Conservation (phyloP, 2,329 filamentous ascomycete species). For the Colletotrichum sp. region DNA sequence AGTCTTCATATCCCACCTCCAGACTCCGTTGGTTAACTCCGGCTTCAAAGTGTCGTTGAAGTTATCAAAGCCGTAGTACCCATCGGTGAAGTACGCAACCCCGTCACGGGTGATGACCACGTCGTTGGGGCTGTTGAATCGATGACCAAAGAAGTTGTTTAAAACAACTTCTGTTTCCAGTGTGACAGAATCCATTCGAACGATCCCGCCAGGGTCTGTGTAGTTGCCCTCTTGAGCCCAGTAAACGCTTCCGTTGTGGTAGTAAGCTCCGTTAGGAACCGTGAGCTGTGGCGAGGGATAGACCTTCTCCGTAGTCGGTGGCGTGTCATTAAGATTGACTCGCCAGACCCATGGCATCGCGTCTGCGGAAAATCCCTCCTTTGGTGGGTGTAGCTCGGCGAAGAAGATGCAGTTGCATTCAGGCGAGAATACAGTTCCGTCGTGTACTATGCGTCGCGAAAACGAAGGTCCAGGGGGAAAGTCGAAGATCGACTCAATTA, state of each 20-base stretch:
- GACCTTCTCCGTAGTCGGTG: slow-evolving; percentile 18
- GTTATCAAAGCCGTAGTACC: slow-evolving; percentile 21
- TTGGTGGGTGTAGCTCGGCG: slow-evolving; percentile 18
- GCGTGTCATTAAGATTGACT: slow-evolving; percentile 2
- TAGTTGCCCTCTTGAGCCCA: slow-evolving; percentile 21
- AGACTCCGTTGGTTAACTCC: slow-evolving; percentile 21
- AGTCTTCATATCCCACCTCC: slow-evolving; percentile 20
- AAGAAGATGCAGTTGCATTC: slow-evolving; percentile 23
- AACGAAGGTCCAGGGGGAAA: not conserved
- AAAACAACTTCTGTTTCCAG: slow-evolving; percentile 18
- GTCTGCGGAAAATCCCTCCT: slow-evolving; percentile 14
- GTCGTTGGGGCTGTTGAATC: slow-evolving; percentile 24
- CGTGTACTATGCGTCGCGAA: slow-evolving; percentile 15
- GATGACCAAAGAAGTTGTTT: slow-evolving; percentile 20
- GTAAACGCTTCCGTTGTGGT: slow-evolving; percentile 21
- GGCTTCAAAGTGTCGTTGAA: slow-evolving; percentile 23
- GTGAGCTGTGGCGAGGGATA: slow-evolving; percentile 20
- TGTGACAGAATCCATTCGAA: slow-evolving; percentile 15
- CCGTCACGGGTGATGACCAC: slow-evolving; percentile 16
- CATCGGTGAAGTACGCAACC: slow-evolving; percentile 22
- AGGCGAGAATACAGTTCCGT: slow-evolving; percentile 20
- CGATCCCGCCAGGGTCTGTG: slow-evolving; percentile 14
- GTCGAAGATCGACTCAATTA: not conserved
- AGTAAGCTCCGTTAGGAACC: slow-evolving; percentile 21
- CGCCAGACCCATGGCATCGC: slow-evolving; percentile 21